Conservation (phyloP, 805 yeast genomes). For the Metschnikowia arizonensis region DNA sequence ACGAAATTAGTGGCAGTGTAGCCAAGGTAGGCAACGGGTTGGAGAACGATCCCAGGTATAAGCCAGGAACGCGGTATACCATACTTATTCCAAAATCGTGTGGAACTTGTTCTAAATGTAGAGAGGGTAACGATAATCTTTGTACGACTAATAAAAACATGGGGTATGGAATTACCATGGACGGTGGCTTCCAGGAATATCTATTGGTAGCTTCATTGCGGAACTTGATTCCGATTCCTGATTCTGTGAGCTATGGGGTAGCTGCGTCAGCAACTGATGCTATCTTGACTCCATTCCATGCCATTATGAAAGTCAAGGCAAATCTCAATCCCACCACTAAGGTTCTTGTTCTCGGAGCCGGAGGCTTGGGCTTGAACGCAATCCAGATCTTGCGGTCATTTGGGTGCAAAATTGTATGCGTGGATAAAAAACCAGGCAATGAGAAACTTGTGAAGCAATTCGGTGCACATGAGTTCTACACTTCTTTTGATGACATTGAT, state of each 20-base stretch:
- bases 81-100: constrained; percentile 30
- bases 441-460: constrained; percentile 24
- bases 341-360: constrained; percentile 38
- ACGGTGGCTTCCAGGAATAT: constrained; percentile 43
- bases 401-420: constrained; percentile 32
- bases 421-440: constrained; percentile 23
- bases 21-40: constrained; percentile 29
- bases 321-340: constrained; percentile 30
- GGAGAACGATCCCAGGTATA: constrained; percentile 21
- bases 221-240: constrained; percentile 37
- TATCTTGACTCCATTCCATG: constrained; percentile 41
- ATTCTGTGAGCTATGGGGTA: constrained; percentile 32
- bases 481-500: constrained; percentile 23
- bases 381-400: constrained; percentile 34
- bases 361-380: constrained; percentile 43
- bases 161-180: constrained; percentile 35
- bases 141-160: constrained; percentile 19
- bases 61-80: constrained; percentile 29
- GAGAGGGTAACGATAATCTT: constrained; percentile 31
- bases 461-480: constrained; percentile 43
- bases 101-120: constrained; percentile 34
- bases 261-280: constrained; percentile 44
- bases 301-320: constrained; percentile 33
- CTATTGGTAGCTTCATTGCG: constrained; percentile 34
- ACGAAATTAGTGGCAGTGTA: constrained; percentile 40